These are phyloP conservation scores for Kluyveromyces wickerhamii DNA, from an alignment of 805 yeast genomes.

Conservation along the genomic window DNA sequence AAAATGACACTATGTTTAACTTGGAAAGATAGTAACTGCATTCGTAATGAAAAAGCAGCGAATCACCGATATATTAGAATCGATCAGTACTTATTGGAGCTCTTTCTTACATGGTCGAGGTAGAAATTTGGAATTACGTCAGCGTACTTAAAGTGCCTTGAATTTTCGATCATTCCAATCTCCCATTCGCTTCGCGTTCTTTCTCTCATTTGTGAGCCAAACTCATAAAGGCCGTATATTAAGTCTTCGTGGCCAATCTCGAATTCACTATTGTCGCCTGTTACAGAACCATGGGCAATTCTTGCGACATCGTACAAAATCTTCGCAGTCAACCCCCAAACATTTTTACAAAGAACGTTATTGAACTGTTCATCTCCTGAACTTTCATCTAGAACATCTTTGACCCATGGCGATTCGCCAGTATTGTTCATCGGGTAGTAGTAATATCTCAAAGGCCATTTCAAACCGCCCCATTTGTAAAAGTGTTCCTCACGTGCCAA, in stretches of 20 bases:
- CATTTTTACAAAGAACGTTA: conserved; percentile 45
- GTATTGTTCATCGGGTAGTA: conserved; percentile 48
- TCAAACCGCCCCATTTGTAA: conserved; percentile 64
- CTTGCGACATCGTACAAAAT: conserved; percentile 64
- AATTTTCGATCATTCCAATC: conserved; percentile 39
- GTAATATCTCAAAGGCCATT: conserved; percentile 57
- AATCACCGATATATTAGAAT: too few relatives aligned
- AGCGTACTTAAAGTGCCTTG: conserved; percentile 19
- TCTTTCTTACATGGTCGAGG: conserved; percentile 8
- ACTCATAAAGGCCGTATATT: conserved; percentile 46
- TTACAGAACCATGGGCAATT: conserved; percentile 38
- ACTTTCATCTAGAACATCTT: conserved; percentile 50
- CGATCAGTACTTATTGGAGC: conserved; percentile 1
- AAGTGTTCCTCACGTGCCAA: conserved; percentile 24
- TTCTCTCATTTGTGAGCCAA: conserved; percentile 46
- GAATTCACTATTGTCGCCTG: conserved; percentile 19
- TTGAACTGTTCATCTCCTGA: conserved; percentile 42
- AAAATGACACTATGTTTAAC: too few relatives aligned
- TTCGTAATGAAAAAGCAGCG: too few relatives aligned
- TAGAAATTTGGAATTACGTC: conserved; percentile 29
- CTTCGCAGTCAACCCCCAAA: conserved; percentile 81
- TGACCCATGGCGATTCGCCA: conserved; percentile 57
- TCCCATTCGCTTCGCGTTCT: conserved; percentile 48
- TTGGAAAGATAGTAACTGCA: too few relatives aligned
- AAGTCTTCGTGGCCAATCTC: conserved; percentile 59